phyloP scores from a whole-genome alignment of 805 yeast genomes.

The Kodamaea laetipori region DNA sequence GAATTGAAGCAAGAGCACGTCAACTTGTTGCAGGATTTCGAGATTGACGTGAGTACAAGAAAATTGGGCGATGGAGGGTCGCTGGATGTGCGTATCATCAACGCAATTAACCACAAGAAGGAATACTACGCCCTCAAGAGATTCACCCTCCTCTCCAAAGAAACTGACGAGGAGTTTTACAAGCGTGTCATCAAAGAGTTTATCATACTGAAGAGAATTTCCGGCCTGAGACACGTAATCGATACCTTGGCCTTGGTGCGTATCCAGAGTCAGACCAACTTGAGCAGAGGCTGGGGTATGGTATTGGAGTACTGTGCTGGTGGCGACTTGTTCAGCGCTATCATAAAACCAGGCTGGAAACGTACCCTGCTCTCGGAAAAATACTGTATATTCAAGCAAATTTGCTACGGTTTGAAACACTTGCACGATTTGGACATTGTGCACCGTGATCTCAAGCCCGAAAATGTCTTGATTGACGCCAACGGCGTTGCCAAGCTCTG shows the following conservation, averaged over 20 bases:
- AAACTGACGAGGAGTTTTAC: slow-evolving; percentile 65
- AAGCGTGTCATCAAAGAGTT: slow-evolving; percentile 64
- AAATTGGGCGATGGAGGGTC: slow-evolving; percentile 75
- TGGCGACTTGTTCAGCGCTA: slow-evolving; percentile 61
- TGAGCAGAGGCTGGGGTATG: slow-evolving; percentile 77
- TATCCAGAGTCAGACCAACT: slow-evolving; percentile 54
- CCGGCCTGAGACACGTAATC: slow-evolving; percentile 62
- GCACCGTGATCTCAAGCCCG: slow-evolving; percentile 77
- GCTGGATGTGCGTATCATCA: slow-evolving; percentile 56
- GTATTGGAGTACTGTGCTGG: slow-evolving; percentile 62
- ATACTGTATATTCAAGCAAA: slow-evolving; percentile 69
- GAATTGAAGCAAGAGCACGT: slow-evolving; percentile 50
- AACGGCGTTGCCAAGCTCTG: slow-evolving; percentile 67
- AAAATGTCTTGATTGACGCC: slow-evolving; percentile 60
- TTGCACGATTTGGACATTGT: slow-evolving; percentile 68
- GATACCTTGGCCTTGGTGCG: slow-evolving; percentile 56
- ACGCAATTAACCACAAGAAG: slow-evolving; percentile 40
- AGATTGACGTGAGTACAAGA: slow-evolving; percentile 39
- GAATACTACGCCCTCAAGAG: slow-evolving; percentile 65
- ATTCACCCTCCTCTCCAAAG: slow-evolving; percentile 60
- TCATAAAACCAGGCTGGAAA: slow-evolving; percentile 63
- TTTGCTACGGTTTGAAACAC: slow-evolving; percentile 59
- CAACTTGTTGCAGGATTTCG: slow-evolving; percentile 58
- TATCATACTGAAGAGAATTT: slow-evolving; percentile 55
- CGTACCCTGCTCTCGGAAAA: slow-evolving; percentile 51